Evolutionary conservation across 176 grass and related monocot species (phyloP).

Genomic region (Bolboschoenus planiculmis): DNA sequence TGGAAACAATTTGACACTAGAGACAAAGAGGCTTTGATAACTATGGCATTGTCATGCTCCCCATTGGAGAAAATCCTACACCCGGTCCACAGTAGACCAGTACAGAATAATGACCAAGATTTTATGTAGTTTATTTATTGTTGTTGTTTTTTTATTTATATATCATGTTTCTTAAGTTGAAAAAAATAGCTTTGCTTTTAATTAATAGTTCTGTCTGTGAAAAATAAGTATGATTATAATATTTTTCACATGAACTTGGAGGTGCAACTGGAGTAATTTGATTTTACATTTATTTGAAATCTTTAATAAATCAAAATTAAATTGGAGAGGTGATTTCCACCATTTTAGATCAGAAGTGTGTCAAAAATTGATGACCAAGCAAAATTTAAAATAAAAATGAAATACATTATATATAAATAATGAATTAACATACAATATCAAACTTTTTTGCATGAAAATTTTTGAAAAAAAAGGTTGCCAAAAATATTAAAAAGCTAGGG

Average conservation of each 20-base stretch:
- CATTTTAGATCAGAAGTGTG: neutral
- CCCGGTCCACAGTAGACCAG: neutral
- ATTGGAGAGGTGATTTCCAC: neutral
- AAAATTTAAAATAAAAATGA: neutral
- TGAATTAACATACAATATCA: too few relatives aligned
- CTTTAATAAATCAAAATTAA: neutral
- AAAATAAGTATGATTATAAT: neutral
- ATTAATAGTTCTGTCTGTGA: neutral
- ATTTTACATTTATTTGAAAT: neutral
- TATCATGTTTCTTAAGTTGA: neutral
- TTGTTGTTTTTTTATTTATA: neutral
- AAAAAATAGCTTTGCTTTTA: neutral
- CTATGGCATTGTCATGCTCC: neutral
- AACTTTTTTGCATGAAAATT: neutral
- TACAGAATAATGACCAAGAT: neutral
- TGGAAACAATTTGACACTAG: neutral
- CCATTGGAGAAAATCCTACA: too few relatives aligned
- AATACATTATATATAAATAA: too few relatives aligned
- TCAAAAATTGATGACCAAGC: neutral
- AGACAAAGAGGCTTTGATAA: neutral
- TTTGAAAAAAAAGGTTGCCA: neutral
- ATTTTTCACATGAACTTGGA: too few relatives aligned
- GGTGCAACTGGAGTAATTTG: neutral
- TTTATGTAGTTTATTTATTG: neutral
- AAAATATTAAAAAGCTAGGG: neutral